Evolutionary conservation across 140 eudicot genomes (phyloP).

Genomic region (Cichorium intybus): DNA sequence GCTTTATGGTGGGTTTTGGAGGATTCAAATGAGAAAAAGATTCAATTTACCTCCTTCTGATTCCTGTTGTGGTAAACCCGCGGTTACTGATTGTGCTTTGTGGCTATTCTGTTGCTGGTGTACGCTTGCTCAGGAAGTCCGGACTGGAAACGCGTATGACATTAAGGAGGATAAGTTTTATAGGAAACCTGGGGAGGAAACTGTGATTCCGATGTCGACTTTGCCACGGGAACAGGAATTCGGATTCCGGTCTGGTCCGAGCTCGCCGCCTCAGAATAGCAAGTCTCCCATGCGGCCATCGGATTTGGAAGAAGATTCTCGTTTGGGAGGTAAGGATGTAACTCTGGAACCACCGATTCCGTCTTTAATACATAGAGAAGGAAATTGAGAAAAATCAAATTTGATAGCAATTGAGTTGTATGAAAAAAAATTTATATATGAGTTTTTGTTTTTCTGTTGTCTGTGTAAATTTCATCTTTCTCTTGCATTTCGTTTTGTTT

Average conservation of each 20-base stretch:
- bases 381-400: conserved; percentile 27
- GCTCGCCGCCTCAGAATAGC: conserved; percentile 38
- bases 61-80: conserved; percentile 66
- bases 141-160: conserved; percentile 87
- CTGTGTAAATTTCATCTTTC: conserved; percentile 14
- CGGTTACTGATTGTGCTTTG: conserved; percentile 68
- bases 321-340: conserved; percentile 30
- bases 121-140: conserved; percentile 91
- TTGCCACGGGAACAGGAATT: conserved; percentile 50
- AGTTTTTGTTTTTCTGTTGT: neutral
- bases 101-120: conserved; percentile 99
- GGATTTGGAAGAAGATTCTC: conserved; percentile 36
- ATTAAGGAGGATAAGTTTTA: conserved; percentile 66
- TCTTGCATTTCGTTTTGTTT: conserved; percentile 4
- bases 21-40: conserved; percentile 95
- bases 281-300: conserved; percentile 30
- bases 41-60: conserved; percentile 66
- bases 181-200: conserved; percentile 32
- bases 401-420: neutral
- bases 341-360: conserved; percentile 71
- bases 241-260: conserved; percentile 42
- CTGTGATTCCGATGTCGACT: conserved; percentile 26
- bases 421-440: conserved; percentile 11
- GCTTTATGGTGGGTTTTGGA: conserved; percentile 97
- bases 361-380: conserved; percentile 51